Base-by-base conservation (phyloP, 1,139 yeast species). In the Yamadazyma oceani region DNA sequence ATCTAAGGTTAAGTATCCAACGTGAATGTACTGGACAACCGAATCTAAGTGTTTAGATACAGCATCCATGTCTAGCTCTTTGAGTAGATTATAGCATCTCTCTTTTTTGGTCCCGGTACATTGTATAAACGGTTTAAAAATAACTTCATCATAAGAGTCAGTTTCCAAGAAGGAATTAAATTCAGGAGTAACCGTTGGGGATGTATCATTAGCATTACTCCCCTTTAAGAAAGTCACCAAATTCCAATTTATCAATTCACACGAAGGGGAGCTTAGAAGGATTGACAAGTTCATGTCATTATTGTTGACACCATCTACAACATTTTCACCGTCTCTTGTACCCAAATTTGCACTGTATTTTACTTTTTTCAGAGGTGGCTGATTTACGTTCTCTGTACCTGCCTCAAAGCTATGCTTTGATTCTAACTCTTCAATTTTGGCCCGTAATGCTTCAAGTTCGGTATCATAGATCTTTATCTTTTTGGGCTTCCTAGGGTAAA, bases 171-270 rank as follows among this genome's bases (percentile, higher is more conserved):
- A 58, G 1, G 60, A 44, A 33, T 48, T 55, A 43, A 58, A 60
- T 25, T 50, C 59, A 1, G 65, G 65, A 4, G 60, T 50, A 9
- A 55, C 46, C 1, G 39, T 41, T 22, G 40, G 17, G 35, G 45
- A 43, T 10, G 38, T 41, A 21, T 40, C 36, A n/a, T 39, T 39
- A 10, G 44, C 16, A 17, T 26, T 23, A 25, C 27, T 39, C 17
- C 32, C 17, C 25, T 15, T 17, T 21, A 49, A 46, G 35, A 53
- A 54, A 27, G 52, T 55, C 10, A 52, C 51, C 19, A 61, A 40
- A 33, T 56, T 58, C 62, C 62, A 59, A 28, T 60, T 53, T 2
- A 61, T 50, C 12, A 61, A 41, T 35, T 61, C 66, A 40, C 56
- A 39, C 1, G 63, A 51, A 1, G 60, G 62, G 3, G 62, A 58